These are phyloP conservation scores for Alternaria gaisen DNA, from an alignment of 2,329 filamentous ascomycete species.

Conservation along the genomic window DNA sequence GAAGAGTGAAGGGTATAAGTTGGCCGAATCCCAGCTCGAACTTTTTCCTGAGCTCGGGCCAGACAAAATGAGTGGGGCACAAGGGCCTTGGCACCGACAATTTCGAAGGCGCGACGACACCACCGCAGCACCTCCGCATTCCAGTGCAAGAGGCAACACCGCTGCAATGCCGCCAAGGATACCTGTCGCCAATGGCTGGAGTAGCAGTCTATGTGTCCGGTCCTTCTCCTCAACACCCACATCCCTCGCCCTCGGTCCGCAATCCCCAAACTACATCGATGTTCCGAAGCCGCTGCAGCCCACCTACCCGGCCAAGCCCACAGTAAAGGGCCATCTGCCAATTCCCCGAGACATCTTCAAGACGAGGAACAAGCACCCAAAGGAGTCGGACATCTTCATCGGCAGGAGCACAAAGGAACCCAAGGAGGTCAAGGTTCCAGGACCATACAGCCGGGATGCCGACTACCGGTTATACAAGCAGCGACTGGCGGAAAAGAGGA, in stretches of 20 bases:
- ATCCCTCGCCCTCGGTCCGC: slow-evolving; percentile 71
- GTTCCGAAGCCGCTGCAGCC: slow-evolving; percentile 81
- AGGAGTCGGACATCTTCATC: slow-evolving; percentile 70
- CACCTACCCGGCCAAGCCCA: slow-evolving; percentile 58
- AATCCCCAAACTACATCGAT: slow-evolving; percentile 88
- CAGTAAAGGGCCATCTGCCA: slow-evolving; percentile 80
- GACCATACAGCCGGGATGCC: slow-evolving; percentile 51
- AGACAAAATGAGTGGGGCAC: slow-evolving; percentile 10
- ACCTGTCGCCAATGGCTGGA: slow-evolving; percentile 36
- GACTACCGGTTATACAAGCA: slow-evolving; percentile 72
- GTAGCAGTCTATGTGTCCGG: slow-evolving; percentile 21
- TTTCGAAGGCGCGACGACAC: slow-evolving; percentile 29
- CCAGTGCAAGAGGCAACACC: slow-evolving; percentile 7
- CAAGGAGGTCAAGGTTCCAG: slow-evolving; percentile 46
- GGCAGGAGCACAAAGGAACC: slow-evolving; percentile 66
- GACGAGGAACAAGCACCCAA: slow-evolving; percentile 53
- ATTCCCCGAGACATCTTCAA: slow-evolving; percentile 82
- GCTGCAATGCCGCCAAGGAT: slow-evolving; percentile 54
- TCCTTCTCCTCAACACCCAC: slow-evolving; percentile 58
- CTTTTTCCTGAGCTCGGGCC: too few species aligned
- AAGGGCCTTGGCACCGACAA: slow-evolving; percentile 38
- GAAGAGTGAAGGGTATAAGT: slow-evolving; percentile 20
- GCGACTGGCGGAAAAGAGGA: slow-evolving; percentile 74
- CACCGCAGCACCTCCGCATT: slow-evolving; percentile 26
- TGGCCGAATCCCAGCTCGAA: too few species aligned